Percentiles rank a stretch among this genome's conserved stretches.
These are phyloP conservation scores for Thermochaetoides dissita DNA, from an alignment of 2,329 filamentous ascomycete genomes.

Conservation along the genomic window DNA sequence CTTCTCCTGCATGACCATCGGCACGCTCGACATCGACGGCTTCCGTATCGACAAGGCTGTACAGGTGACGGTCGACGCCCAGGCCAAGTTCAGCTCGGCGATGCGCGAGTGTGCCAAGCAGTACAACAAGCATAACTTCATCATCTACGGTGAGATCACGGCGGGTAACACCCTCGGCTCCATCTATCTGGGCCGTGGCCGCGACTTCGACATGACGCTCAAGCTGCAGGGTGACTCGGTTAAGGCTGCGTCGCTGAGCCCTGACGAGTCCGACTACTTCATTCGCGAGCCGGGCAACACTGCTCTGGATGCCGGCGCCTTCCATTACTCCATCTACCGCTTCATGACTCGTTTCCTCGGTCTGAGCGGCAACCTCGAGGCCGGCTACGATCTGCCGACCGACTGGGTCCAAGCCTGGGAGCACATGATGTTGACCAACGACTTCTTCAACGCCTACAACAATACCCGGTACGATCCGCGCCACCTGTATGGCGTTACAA, in stretches of 20 bases:
- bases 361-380: constrained; percentile 40
- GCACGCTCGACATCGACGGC: constrained; percentile 50
- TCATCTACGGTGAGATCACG: constrained; percentile 50
- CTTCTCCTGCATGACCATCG: constrained; percentile 50
- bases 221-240: constrained; percentile 17
- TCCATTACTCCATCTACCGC: constrained; percentile 51
- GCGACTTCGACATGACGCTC: constrained; percentile 12
- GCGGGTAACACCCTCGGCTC: constrained; percentile 46
- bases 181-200: constrained; percentile 48
- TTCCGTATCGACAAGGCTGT: constrained; percentile 55
- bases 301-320: constrained; percentile 45
- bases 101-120: constrained; percentile 42
- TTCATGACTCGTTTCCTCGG: constrained; percentile 47
- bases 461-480: constrained; percentile 38
- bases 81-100: constrained; percentile 41
- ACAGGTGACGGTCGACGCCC: constrained; percentile 47
- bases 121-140: constrained; percentile 50
- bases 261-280: constrained; percentile 25
- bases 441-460: constrained; percentile 15
- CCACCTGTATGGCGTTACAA: constrained; percentile 48
- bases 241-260: constrained; percentile 23
- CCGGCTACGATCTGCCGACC: constrained; percentile 37
- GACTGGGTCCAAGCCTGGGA: constrained; percentile 40
- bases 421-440: constrained; percentile 38
- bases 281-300: constrained; percentile 36